These are phyloP conservation scores for Rhytidhysteron rufulum DNA, from an alignment of 2,329 filamentous ascomycete species.

Conservation along the genomic window DNA sequence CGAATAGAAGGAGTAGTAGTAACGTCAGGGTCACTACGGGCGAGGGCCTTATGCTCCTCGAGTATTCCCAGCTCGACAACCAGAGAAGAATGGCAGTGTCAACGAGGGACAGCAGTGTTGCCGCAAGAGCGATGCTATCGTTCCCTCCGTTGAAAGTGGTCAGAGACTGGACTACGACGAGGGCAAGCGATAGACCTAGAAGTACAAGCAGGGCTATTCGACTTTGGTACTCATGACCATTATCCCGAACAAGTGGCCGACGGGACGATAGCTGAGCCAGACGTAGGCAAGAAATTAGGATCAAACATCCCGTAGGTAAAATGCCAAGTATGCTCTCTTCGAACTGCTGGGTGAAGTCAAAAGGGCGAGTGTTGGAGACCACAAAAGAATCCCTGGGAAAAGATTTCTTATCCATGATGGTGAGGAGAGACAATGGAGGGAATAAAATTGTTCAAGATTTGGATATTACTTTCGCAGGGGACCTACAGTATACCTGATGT, in stretches of 20 bases:
- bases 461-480: too few species aligned
- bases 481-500: too few species aligned
- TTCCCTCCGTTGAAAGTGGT: too few species aligned
- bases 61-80: slow-evolving; percentile 11
- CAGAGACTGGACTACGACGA: not conserved
- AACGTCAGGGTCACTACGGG: slow-evolving; percentile 7
- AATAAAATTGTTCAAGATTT: too few species aligned
- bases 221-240: not conserved
- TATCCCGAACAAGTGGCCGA: not conserved
- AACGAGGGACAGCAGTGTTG: not conserved
- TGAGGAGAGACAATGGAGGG: too few species aligned
- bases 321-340: not conserved
- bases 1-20: slow-evolving; percentile 5
- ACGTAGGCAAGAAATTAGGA: not conserved
- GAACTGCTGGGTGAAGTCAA: not conserved
- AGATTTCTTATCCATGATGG: too few species aligned
- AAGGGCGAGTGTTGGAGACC: too few species aligned
- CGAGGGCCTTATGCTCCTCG: slow-evolving; percentile 10
- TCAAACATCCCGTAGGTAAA: not conserved
- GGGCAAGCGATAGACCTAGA: not conserved
- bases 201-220: not conserved
- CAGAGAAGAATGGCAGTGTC: not conserved
- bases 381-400: too few species aligned
- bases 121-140: too few species aligned
- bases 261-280: not conserved